Percentiles rank a stretch among this genome's conserved stretches.
phyloP scores from a whole-genome alignment of 2,329 filamentous ascomycete genomes.

The Colletotrichum cordylinicola region DNA sequence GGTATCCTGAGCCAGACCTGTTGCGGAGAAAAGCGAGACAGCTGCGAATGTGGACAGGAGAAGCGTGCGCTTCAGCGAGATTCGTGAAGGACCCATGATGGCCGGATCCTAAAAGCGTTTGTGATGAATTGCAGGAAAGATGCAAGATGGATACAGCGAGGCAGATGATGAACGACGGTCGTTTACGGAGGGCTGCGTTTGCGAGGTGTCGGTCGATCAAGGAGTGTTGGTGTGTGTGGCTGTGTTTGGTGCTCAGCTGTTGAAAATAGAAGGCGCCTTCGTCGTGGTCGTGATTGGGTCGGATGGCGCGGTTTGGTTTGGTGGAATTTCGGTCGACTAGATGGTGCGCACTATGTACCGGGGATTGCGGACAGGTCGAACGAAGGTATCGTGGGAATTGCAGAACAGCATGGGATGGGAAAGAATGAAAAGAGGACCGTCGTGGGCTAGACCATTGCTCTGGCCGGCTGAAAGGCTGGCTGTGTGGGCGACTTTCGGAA shows the following conservation, averaged over 20 bases:
- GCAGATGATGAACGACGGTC: neutral
- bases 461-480: neutral
- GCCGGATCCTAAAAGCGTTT: neutral
- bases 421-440: neutral
- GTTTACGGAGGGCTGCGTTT: neutral
- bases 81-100: constrained; percentile 14
- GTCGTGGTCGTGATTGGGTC: constrained; percentile 2
- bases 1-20: constrained; percentile 38
- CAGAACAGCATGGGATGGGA: neutral
- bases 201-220: neutral
- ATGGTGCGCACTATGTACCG: neutral
- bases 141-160: neutral
- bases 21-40: constrained; percentile 32
- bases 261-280: neutral
- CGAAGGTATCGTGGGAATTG: constrained; percentile 11
- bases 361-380: neutral
- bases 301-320: neutral
- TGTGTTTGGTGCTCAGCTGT: neutral
- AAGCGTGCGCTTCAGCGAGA: constrained; percentile 43
- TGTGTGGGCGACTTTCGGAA: neutral
- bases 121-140: neutral
- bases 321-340: neutral
- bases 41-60: constrained; percentile 82
- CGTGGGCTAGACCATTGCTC: constrained; percentile 17
- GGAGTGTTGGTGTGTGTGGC: neutral